Base-by-base conservation (phyloP, 2,329 filamentous ascomycete genomes). In the Emmonsiellopsis sp. region DNA sequence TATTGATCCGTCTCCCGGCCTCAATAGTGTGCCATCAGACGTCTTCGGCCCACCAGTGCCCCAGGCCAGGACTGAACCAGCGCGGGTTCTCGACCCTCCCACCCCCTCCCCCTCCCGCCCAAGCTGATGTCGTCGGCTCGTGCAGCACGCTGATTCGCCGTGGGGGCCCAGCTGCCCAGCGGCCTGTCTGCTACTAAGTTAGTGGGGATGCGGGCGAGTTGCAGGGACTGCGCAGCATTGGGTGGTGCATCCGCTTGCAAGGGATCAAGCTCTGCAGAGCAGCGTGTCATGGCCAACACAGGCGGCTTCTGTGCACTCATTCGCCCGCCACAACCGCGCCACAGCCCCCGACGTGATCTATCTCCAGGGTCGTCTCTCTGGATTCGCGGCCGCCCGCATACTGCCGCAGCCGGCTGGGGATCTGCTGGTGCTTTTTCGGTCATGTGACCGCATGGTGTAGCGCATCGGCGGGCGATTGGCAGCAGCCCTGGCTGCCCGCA, bases 391-490 rank as follows among this genome's bases (percentile, higher is more conserved):
- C 51, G 43, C 57, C 46, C 55, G 57, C 56, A 56, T 49, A 39
- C 57, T 58, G 51, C 57, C 54, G 57, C 57, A 53, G 57, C 57
- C 51, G 54, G 52, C 46, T 47, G 50, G 50, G 52, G 56, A 59
- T 59, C 62, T 60, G 59, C 54, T 58, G 59, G 60, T 58, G 55
- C 45, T 52, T 56, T 58, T 60, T 57, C 55, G 56, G 56, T 65
- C 62, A 65, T 63, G 61, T 65, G 62, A 65, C 58, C 43, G 56
- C 10, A 43, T 58, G 62, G 59, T 56, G 57, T 57, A 53, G 48
- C 52, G 53, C 49, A 46, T 51, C 31, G 31, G 50, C 33, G 31
- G 34, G 13, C 47, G 45, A 63, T 60, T 63, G 60, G 61, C 53
- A 61, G 56, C 55, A 53, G 46, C 47, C 32, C 45, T 42, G 53